These are phyloP conservation scores for Casuarina glauca DNA, from an alignment of 306 rosid genomes.

Conservation along the genomic window DNA sequence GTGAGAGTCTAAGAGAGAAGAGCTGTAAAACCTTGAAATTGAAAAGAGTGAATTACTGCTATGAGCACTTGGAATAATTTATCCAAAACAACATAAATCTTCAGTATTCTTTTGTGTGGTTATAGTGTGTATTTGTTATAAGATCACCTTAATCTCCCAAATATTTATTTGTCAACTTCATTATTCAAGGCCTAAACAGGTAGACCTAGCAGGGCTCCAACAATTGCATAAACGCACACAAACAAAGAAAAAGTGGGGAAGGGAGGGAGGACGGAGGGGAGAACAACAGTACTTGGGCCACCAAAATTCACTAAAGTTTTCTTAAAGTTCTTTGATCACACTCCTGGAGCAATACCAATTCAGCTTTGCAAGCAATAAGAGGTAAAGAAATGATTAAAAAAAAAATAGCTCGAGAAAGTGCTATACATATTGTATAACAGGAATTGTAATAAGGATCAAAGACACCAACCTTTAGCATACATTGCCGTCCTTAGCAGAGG, in stretches of 20 bases:
- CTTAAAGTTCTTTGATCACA: not conserved
- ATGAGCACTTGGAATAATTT: no score
- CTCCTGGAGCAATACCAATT: not conserved
- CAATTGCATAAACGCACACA: not conserved
- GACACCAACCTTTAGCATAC: constrained; percentile 85
- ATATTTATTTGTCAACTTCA: not conserved
- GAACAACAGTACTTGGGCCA: not conserved
- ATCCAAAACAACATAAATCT: no score
- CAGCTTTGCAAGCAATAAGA: not conserved
- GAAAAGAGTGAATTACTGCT: no score
- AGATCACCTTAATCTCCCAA: no score
- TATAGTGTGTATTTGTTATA: no score
- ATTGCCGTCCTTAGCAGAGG: constrained; percentile 86
- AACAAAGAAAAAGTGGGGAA: no score
- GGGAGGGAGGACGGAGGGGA: not conserved
- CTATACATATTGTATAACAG: not conserved
- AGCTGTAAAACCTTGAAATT: no score
- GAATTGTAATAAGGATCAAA: not conserved
- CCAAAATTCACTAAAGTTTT: not conserved
- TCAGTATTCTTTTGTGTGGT: no score
- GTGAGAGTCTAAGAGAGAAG: no score
- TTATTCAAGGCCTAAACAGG: not conserved
- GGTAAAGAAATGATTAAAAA: not conserved
- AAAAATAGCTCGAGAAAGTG: not conserved
- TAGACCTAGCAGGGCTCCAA: not conserved